Evolutionary conservation across 2,329 filamentous ascomycete genomes (phyloP), one percentile per base, ranked within the genome.

Genomic region (Paraphaeosphaeria sporulosa): DNA sequence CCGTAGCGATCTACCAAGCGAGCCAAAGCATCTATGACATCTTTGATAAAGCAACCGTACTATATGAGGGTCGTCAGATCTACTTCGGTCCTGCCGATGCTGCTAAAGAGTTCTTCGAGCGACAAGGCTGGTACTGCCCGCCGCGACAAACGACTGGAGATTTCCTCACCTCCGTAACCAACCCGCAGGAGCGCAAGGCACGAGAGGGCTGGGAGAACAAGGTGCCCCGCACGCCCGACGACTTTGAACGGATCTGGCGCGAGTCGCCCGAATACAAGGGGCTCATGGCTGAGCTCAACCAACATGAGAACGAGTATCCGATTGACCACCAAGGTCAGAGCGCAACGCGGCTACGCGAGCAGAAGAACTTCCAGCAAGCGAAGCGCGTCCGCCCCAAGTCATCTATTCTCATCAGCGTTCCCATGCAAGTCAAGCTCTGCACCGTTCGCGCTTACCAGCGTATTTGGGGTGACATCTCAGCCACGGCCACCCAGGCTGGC

Each of bases 21-120:
- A 75, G 72, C 46, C 79, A 83, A 61, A 76, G 76, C 10, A 79
- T 88, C 15, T 89, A 89, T 68, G 85, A 89, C 57, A 65, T 72
- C 17, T 94, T 94, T 67, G 90, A 94, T 78, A 93, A 93, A 72
- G 87, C 86, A 0, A 83, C 88, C 0, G 89, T 94, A 0, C 80
- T 94, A 0, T 93, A 94, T 69, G 89, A 93, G 70, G 92, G 91
- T 0, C 84, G 89, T 0, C 86, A 94, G 70, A 94, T 94, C 63
- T 94, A 87, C 79, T 94, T 89, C 64, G 92, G 91, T 0, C 85
- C 86, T 0, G 85, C 87, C 0, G 72, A 69, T 6, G 73, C 81
- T 2, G 91, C 90, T 0, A 88, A 84, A 67, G 73, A 73, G 0
- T 93, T 87, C 75, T 93, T 94, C 61, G 85, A 88, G 67, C 78